Evolutionary conservation across 1,284 basidiomycete genomes (phyloP).

Genomic region (Malassezia japonica): DNA sequence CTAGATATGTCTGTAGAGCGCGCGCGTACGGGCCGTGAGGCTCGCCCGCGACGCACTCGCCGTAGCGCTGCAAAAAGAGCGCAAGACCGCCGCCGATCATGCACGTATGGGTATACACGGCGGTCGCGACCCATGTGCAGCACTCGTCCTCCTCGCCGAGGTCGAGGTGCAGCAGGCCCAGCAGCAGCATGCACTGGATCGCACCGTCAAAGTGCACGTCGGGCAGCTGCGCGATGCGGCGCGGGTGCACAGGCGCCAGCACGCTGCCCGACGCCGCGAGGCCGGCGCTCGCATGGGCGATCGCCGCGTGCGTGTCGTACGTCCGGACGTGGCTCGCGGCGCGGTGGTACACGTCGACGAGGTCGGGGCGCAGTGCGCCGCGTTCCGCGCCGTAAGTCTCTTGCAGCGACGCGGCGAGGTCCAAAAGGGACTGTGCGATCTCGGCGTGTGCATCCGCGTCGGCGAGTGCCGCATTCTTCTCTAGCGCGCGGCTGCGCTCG

Average conservation of each 20-base stretch:
- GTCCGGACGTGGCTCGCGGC: constrained; percentile 23
- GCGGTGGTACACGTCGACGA: constrained; percentile 29
- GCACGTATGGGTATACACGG: constrained; percentile 30
- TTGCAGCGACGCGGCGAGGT: constrained; percentile 24
- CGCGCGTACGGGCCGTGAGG: neutral
- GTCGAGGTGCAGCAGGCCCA: constrained; percentile 16
- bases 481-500: constrained; percentile 33
- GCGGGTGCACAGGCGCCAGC: neutral
- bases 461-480: constrained; percentile 19
- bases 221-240: constrained; percentile 22
- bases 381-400: constrained; percentile 27
- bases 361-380: constrained; percentile 27
- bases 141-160: constrained; percentile 4
- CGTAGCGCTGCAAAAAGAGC: constrained; percentile 36
- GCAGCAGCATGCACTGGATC: constrained; percentile 27
- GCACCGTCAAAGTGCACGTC: constrained; percentile 35
- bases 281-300: constrained; percentile 17
- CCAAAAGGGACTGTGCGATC: constrained; percentile 23
- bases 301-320: constrained; percentile 20
- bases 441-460: constrained; percentile 28
- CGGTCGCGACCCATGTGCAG: constrained; percentile 25
- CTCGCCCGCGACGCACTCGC: neutral
- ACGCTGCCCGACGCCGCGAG: constrained; percentile 23
- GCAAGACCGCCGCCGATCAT: constrained; percentile 37
- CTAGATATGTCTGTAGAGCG: neutral